Evolutionary conservation across 73 alveolate genomes (phyloP).

Genomic region (Paramecium caudatum): DNA sequence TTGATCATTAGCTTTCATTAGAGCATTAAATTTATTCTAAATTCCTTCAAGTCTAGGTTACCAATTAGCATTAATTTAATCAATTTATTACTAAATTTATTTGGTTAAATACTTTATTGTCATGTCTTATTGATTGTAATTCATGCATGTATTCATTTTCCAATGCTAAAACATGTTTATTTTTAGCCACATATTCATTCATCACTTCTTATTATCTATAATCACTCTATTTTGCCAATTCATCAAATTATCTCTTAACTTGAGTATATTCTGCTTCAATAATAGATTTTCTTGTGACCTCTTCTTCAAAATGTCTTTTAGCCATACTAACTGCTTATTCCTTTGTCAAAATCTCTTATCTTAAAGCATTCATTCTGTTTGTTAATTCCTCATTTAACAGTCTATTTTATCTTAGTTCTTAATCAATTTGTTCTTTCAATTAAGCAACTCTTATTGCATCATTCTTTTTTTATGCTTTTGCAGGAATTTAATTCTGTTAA

Average conservation of each 20-base stretch:
- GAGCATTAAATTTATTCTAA: not conserved
- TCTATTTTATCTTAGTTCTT: conserved; percentile 60
- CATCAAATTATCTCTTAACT: conserved; percentile 17
- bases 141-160: conserved; percentile 65
- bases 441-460: conserved; percentile 60
- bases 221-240: conserved; percentile 17
- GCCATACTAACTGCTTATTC: conserved; percentile 57
- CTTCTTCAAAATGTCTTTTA: conserved; percentile 47
- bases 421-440: conserved; percentile 61
- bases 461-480: conserved; percentile 26
- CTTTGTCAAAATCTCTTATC: conserved; percentile 23
- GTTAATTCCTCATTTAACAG: conserved; percentile 35
- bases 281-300: conserved; percentile 17
- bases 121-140: conserved; percentile 25
- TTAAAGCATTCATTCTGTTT: conserved; percentile 43
- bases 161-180: conserved; percentile 47
- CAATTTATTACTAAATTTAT: conserved; percentile 13
- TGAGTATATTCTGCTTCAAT: conserved; percentile 54
- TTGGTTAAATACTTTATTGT: conserved; percentile 21
- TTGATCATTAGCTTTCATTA: conserved; percentile 49
- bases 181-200: conserved; percentile 62
- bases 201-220: conserved; percentile 39
- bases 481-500: not conserved
- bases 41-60: conserved; percentile 44
- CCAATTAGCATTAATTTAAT: conserved; percentile 25